A percentile compares a stretch with the other conserved stretches of the same genome.
phyloP scores from a whole-genome alignment of 1,284 basidiomycete genomes.

The Laetiporus sulphureus region DNA sequence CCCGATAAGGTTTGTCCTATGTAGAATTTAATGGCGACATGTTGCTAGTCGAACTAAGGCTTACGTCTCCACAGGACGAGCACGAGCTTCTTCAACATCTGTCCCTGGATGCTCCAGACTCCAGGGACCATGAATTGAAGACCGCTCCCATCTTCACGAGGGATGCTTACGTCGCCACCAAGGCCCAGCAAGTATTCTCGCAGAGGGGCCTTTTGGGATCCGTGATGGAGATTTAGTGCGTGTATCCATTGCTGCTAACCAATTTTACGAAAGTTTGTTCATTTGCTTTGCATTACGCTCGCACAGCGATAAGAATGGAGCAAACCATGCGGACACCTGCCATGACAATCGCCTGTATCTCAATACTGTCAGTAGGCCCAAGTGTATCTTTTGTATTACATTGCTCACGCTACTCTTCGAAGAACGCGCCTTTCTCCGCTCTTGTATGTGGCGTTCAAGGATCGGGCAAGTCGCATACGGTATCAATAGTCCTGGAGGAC shows the following conservation, averaged over 20 bases:
- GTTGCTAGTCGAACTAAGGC: too few species aligned
- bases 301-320: not conserved
- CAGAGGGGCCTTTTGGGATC: slow-evolving; percentile 57
- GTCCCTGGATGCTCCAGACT: slow-evolving; percentile 17
- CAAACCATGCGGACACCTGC: slow-evolving; percentile 9
- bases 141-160: slow-evolving; percentile 53
- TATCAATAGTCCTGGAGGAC: slow-evolving; percentile 58
- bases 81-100: slow-evolving; percentile 31
- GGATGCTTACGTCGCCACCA: slow-evolving; percentile 37
- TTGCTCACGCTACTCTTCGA: not conserved
- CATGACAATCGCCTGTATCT: slow-evolving; percentile 47
- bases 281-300: too few species aligned
- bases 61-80: slow-evolving; percentile 27
- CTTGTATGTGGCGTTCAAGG: slow-evolving; percentile 36
- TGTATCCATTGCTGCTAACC: not conserved
- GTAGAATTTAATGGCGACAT: too few species aligned
- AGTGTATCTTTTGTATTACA: not conserved
- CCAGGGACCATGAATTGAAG: slow-evolving; percentile 33
- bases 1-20: too few species aligned
- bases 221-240: slow-evolving; percentile 39
- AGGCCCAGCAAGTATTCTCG: slow-evolving; percentile 24
- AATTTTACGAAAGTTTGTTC: not conserved
- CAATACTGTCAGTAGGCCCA: slow-evolving; percentile 43
- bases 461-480: slow-evolving; percentile 66
- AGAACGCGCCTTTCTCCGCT: slow-evolving; percentile 32